These are phyloP conservation scores for Anthracocystis setariae DNA, from an alignment of 1,284 basidiomycete species.

Conservation along the genomic window DNA sequence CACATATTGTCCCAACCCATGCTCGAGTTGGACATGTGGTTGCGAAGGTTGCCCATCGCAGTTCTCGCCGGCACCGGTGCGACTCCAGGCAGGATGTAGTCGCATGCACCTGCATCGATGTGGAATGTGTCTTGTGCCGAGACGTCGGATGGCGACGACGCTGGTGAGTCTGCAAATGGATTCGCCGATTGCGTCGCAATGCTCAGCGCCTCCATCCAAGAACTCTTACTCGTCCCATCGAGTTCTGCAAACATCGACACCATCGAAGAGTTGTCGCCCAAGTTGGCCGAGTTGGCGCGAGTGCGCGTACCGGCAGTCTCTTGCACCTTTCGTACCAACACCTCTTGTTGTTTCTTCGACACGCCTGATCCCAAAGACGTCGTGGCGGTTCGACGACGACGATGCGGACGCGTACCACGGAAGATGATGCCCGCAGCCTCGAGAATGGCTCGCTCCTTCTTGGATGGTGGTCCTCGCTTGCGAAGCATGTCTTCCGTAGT, in stretches of 20 bases:
- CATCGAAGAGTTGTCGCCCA: constrained; percentile 8
- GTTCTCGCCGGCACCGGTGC: constrained; percentile 6
- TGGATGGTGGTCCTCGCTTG: constrained; percentile 50
- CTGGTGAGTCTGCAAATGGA: constrained; percentile 40
- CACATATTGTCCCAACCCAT: constrained; percentile 31
- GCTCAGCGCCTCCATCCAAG: constrained; percentile 50
- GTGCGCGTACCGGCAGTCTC: constrained; percentile 28
- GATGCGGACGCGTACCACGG: constrained; percentile 43
- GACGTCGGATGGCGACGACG: constrained; percentile 29
- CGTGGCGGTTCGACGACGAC: constrained; percentile 40
- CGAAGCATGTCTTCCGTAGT: constrained; percentile 53
- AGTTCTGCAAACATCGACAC: constrained; percentile 2
- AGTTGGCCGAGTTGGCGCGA: constrained; percentile 37
- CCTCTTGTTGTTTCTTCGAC: constrained; percentile 40
- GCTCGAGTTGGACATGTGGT: constrained; percentile 3
- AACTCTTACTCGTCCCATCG: constrained; percentile 16
- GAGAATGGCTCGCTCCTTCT: constrained; percentile 47
- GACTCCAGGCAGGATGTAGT: constrained; percentile 17
- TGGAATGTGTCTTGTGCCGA: constrained; percentile 31
- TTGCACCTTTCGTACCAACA: constrained; percentile 32
- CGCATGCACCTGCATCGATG: constrained; percentile 42
- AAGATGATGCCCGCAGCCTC: constrained; percentile 52
- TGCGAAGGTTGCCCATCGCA: constrained; percentile 1
- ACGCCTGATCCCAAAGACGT: constrained; percentile 40
- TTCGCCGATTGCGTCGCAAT: constrained; percentile 32